A percentile compares a stretch with the other conserved stretches of the same genome.
phyloP scores from a whole-genome alignment of 768 basidiomycete genomes.

The Leccinum rimulosum region DNA sequence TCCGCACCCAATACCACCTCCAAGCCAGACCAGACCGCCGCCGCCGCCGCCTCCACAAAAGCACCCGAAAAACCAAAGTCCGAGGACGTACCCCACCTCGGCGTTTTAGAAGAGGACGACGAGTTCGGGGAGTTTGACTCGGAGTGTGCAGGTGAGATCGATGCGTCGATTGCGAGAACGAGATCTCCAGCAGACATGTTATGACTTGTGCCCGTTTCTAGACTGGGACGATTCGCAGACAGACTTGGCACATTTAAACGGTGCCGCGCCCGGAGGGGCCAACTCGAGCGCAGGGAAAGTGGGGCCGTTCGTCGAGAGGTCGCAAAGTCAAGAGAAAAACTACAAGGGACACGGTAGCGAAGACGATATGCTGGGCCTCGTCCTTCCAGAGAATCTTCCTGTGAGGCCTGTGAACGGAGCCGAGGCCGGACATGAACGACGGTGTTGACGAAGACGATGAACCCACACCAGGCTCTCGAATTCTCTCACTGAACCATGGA shows the following conservation, averaged over 20 bases:
- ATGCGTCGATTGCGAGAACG: background rate
- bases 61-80: conserved; percentile 39
- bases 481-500: conserved; percentile 35
- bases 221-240: conserved; percentile 90
- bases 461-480: too few relatives aligned
- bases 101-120: conserved; percentile 95
- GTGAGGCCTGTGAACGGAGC: too few relatives aligned
- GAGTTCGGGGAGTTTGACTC: conserved; percentile 96
- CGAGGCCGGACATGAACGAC: too few relatives aligned
- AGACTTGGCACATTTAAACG: conserved; percentile 74
- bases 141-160: conserved; percentile 67
- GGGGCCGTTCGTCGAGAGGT: conserved; percentile 36
- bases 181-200: too few relatives aligned
- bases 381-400: too few relatives aligned
- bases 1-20: conserved; percentile 49
- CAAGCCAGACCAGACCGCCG: conserved; percentile 35
- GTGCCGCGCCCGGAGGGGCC: conserved; percentile 69
- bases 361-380: conserved; percentile 14
- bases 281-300: conserved; percentile 55
- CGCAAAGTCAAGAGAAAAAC: conserved; percentile 36
- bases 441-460: too few relatives aligned
- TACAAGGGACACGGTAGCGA: conserved; percentile 43
- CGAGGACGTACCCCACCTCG: conserved; percentile 60
- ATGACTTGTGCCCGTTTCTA: conserved; percentile 24
- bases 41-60: conserved; percentile 10